Base-by-base conservation (phyloP, 306 rosid species). In the Quercus ilex region DNA sequence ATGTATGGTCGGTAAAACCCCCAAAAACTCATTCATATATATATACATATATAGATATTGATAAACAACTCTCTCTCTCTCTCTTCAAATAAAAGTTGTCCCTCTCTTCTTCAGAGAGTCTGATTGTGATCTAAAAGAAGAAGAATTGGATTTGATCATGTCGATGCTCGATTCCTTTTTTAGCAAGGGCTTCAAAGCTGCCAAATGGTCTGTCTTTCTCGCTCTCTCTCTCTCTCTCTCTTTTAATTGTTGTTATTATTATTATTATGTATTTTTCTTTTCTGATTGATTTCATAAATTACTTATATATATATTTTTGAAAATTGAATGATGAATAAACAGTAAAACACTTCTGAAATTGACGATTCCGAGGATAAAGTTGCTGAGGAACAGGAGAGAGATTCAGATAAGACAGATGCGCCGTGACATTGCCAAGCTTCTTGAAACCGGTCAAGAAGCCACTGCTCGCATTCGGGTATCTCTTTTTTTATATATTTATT, bases 371-470 rank as follows among this genome's bases (percentile, higher is more conserved):
- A 94, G 99, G 9, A 95, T 95, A 83, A 95, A 95, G 90, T 79
- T 95, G 82, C 81, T 92, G 83, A 84, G 98, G 85, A 95, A 95
- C 87, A 89, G 94, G 82, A 88, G 98, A 81, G 99, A 93, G 80
- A 84, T 83, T 83, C 99, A 92, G 83, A 57, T 95, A 58, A 95
- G 81, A 88, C 95, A 92, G 86, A 95, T 93, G 99, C 92, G 99
- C 13, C 93, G 96, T 3, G 98, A 93, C 30, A 93, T 95, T 80
- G 97, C 97, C 82, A 95, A 95, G 91, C 92, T 95, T 78, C 99
- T 95, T 81, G 98, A 93, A 87, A 92, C 98, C 74, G 97, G 99
- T 64, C 99, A 95, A 83, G 98, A 95, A 86, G 99, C 99, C 82
- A 95, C 99, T 3, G 99, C 99, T 81, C 94, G 98, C 6, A 91